Evolutionary conservation across 768 basidiomycete species (phyloP).

Genomic region (Tylopilus vinaceipallidus): DNA sequence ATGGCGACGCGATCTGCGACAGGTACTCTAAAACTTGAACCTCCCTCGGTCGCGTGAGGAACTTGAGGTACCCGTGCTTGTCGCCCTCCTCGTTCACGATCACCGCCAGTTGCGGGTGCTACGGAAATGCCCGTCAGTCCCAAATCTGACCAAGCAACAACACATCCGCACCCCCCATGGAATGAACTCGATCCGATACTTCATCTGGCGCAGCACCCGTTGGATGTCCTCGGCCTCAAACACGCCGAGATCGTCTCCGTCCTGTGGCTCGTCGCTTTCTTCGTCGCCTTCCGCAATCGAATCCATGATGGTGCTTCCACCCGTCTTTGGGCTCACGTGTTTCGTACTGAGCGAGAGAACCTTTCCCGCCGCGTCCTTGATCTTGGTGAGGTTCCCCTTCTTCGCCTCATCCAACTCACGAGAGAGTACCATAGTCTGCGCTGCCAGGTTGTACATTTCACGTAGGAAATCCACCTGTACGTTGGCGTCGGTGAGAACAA

Average conservation of each 20-base stretch:
- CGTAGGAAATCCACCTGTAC: too few relatives aligned
- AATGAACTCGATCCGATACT: background rate
- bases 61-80: too few relatives aligned
- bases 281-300: background rate
- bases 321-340: too few relatives aligned
- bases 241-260: background rate
- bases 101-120: too few relatives aligned
- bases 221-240: constrained; percentile 3
- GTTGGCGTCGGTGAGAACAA: too few relatives aligned
- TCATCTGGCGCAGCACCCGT: background rate
- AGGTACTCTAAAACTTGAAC: too few relatives aligned
- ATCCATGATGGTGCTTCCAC: background rate
- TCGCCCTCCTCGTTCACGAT: too few relatives aligned
- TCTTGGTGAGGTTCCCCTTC: background rate
- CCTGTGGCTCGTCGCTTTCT: background rate
- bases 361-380: background rate
- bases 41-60: too few relatives aligned
- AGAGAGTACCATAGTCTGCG: background rate
- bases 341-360: background rate
- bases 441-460: constrained; percentile 10
- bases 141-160: background rate
- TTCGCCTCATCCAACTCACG: constrained; percentile 1
- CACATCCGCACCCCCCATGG: background rate
- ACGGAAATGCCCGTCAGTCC: background rate
- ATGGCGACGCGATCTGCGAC: too few relatives aligned